Evolutionary conservation across 176 grass and related monocot species (phyloP).

Genomic region (Oryza glaberrima): DNA sequence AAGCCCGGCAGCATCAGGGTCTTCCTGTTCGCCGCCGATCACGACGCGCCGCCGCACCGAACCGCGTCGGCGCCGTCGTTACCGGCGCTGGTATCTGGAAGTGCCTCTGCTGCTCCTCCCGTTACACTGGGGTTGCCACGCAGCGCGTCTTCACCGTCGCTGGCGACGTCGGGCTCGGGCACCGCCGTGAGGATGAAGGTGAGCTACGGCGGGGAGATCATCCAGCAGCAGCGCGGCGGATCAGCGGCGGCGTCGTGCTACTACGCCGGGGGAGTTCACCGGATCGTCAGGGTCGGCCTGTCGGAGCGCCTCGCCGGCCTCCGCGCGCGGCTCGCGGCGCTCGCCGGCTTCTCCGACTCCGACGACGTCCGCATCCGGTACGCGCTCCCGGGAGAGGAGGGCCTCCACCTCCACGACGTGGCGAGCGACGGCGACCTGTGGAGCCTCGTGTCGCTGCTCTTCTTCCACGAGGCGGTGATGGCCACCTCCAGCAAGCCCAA

Average conservation of each 20-base stretch:
- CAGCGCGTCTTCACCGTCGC: neutral
- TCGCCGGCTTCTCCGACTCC: neutral
- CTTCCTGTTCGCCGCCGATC: neutral
- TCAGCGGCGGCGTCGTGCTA: neutral
- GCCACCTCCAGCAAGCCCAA: too few relatives aligned
- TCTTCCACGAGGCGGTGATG: neutral
- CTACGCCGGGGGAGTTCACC: slow-evolving; percentile 26
- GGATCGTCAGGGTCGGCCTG: slow-evolving; percentile 16
- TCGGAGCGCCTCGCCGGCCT: neutral
- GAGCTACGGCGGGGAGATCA: slow-evolving; percentile 5
- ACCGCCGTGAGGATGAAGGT: neutral
- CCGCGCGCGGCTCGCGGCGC: slow-evolving; percentile 4
- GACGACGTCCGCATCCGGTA: slow-evolving; percentile 1
- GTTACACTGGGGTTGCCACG: neutral
- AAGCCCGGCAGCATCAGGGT: neutral
- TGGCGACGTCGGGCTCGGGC: neutral
- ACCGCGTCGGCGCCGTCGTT: too few relatives aligned
- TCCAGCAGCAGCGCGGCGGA: neutral
- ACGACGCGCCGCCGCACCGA: too few relatives aligned
- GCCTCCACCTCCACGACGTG: neutral
- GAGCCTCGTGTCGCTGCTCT: neutral
- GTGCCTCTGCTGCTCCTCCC: too few relatives aligned
- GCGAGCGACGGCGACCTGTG: slow-evolving; percentile 20
- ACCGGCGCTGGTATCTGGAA: too few relatives aligned
- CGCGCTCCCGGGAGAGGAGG: neutral